A percentile compares a stretch with the other conserved stretches of the same genome.
These are phyloP conservation scores for Tilletiopsis washingtonensis DNA, from an alignment of 1,284 basidiomycete species.

Conservation along the genomic window DNA sequence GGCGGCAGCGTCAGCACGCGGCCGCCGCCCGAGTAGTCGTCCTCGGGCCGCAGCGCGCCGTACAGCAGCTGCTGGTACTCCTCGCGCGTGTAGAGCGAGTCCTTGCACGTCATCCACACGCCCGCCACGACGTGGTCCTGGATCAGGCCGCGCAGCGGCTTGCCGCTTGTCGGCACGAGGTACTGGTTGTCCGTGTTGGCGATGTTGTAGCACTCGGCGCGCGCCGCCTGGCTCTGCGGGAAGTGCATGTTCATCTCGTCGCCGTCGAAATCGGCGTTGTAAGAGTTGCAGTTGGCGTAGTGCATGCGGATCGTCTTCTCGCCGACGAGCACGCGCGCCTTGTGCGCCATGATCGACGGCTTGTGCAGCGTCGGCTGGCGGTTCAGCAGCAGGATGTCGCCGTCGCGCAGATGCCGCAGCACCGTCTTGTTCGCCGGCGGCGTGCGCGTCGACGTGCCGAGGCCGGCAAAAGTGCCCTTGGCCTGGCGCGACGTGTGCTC, in stretches of 20 bases:
- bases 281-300: constrained; percentile 99
- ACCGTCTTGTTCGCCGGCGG: constrained; percentile 84
- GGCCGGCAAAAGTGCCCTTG: constrained; percentile 42
- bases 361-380: constrained; percentile 98
- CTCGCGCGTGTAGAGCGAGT: constrained; percentile 87
- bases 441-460: constrained; percentile 43
- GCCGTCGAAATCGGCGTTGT: constrained; percentile 99
- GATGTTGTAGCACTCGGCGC: constrained; percentile 67
- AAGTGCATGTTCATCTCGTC: constrained; percentile 99
- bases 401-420: constrained; percentile 86
- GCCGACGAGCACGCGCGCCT: constrained; percentile 80
- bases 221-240: constrained; percentile 86
- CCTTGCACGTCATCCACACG: constrained; percentile 97
- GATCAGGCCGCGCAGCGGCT: constrained; percentile 92
- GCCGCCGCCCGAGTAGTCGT: constrained; percentile 60
- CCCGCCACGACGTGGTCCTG: constrained; percentile 99
- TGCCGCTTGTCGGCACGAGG: constrained; percentile 93
- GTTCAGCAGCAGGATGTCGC: constrained; percentile 92
- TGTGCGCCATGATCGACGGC: constrained; percentile 99
- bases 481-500: constrained; percentile 53
- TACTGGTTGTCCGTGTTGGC: constrained; percentile 99
- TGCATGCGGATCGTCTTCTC: constrained; percentile 99
- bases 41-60: constrained; percentile 85
- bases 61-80: constrained; percentile 96
- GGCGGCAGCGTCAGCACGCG: constrained; percentile 78